Percentiles rank a stretch among this genome's conserved stretches.
Conservation (phyloP, 192 early-diverging fungal species). For the Coemansia sp. region DNA sequence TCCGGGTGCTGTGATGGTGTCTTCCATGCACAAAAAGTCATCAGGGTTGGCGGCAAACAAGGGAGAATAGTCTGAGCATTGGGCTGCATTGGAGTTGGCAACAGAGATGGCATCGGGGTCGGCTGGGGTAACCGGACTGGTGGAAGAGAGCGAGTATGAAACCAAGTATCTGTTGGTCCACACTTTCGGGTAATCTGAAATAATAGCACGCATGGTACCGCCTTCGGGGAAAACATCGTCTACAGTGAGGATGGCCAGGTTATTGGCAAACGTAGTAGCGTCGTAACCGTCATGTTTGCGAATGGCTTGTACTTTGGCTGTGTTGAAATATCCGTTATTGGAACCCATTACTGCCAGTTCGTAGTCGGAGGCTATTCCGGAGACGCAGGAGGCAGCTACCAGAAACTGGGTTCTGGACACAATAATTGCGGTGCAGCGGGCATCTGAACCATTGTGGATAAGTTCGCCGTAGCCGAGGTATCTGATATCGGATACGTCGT, state of each 20-base stretch:
- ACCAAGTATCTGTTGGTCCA: slow-evolving; percentile 1
- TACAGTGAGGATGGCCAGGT: slow-evolving; percentile 27
- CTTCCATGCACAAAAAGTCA: slow-evolving; percentile 20
- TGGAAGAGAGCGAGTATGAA: background rate
- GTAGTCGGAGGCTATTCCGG: slow-evolving; percentile 2
- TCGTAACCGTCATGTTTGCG: slow-evolving; percentile 20
- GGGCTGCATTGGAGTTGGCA: background rate
- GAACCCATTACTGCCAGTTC: slow-evolving; percentile 2
- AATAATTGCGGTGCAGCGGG: slow-evolving; percentile 16
- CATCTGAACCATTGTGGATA: background rate
- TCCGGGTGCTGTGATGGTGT: slow-evolving; percentile 5
- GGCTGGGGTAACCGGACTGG: background rate
- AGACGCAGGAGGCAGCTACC: slow-evolving; percentile 31
- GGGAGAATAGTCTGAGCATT: background rate
- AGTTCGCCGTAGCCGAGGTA: slow-evolving; percentile 4
- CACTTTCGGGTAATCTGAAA: background rate
- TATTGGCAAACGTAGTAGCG: slow-evolving; percentile 29
- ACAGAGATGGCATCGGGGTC: background rate
- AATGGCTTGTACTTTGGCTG: background rate
- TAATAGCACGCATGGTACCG: background rate
- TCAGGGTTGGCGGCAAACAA: slow-evolving; percentile 16
- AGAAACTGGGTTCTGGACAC: slow-evolving; percentile 14
- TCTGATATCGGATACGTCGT: background rate
- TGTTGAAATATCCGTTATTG: background rate
- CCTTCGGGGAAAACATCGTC: background rate